phyloP scores from a whole-genome alignment of 2,329 filamentous ascomycete species.

The Trichophyton benhamiae region DNA sequence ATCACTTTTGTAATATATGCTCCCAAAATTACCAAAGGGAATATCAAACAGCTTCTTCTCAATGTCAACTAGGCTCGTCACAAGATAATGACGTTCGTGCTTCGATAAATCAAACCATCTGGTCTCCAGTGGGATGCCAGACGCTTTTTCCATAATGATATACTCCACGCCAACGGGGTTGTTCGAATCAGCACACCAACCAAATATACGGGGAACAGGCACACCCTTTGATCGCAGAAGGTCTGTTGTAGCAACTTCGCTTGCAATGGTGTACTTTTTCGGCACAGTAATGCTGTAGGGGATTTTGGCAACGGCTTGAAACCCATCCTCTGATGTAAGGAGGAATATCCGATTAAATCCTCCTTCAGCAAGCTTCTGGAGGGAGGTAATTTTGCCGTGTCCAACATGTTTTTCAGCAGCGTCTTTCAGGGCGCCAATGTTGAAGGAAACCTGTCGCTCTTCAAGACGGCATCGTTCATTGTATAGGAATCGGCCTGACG shows the following conservation, averaged over 20 bases:
- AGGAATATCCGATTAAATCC: slow-evolving; percentile 18
- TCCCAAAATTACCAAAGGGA: slow-evolving; percentile 6
- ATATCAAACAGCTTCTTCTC: slow-evolving; percentile 10
- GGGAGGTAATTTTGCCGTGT: slow-evolving; percentile 8
- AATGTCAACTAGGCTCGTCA: slow-evolving; percentile 12
- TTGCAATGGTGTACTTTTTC: slow-evolving; percentile 16
- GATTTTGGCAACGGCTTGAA: slow-evolving; percentile 16
- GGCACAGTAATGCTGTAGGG: slow-evolving; percentile 16
- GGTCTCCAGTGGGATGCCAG: slow-evolving; percentile 14
- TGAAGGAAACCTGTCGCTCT: slow-evolving; percentile 10
- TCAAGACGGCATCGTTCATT: slow-evolving; percentile 9
- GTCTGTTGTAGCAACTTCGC: slow-evolving; percentile 17
- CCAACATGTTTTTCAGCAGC: slow-evolving; percentile 1
- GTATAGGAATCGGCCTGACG: slow-evolving; percentile 12
- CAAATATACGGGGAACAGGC: slow-evolving; percentile 24
- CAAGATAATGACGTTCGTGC: slow-evolving; percentile 8
- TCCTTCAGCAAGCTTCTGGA: slow-evolving; percentile 17
- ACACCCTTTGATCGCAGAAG: slow-evolving; percentile 20
- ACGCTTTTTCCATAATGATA: slow-evolving; percentile 18
- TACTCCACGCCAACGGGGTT: slow-evolving; percentile 21
- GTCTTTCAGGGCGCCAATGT: slow-evolving; percentile 8
- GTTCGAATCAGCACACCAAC: slow-evolving; percentile 14
- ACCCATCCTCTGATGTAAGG: slow-evolving; percentile 18
- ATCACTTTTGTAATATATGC: slow-evolving; percentile 9
- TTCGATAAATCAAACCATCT: slow-evolving; percentile 16